Evolutionary conservation across 164 flowering plant genomes (phyloP), one percentile per base, ranked within the genome.

Genomic region (Umbilicus rupestris): DNA sequence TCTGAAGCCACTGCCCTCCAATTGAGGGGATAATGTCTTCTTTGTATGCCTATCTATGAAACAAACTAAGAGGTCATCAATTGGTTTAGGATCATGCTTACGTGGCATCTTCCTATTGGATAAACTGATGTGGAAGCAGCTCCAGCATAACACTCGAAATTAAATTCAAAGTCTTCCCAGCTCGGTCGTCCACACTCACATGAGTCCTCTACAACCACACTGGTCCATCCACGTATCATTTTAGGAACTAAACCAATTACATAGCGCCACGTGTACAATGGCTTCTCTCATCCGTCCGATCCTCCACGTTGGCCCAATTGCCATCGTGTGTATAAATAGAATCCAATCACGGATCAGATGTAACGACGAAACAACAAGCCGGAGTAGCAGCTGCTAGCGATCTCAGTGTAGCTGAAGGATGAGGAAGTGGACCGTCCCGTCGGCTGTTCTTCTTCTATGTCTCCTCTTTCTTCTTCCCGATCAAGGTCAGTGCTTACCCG

Each of bases 341-440:
- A 17, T 26, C 26, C 65, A 17, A 10, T 7, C 26, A 63, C 22
- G 7, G 29, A 35, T 37, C 35, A 12, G 45, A 20, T 22, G 20
- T 7, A 24, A 33, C 12, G 24, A 63, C 24, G 45, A 11, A 14
- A 63, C 42, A 12, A 33, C 65, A 22, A 1, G 20, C 14, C 39
- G 24, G 24, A 33, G 20, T 35, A 31, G 39, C 26, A 50, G 57
- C 26, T 20, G 57, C 57, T 1, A 50, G 26, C 11, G 57, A 35
- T 26, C 15, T 17, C 39, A 0, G 2, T 15, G 10, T 15, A 17
- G 26, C 22, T 19, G 65, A 47, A 42, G n/a, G 28, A 65, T 65
- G 68, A 65, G 39, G 39, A 65, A 65, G 68, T 65, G 68, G 68
- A 65, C 68, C 57, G 28, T 65, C 57, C 28, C 68, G 45, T 65